Base-by-base conservation (phyloP, 2,329 filamentous ascomycete species). In the Anthostomella pinea region DNA sequence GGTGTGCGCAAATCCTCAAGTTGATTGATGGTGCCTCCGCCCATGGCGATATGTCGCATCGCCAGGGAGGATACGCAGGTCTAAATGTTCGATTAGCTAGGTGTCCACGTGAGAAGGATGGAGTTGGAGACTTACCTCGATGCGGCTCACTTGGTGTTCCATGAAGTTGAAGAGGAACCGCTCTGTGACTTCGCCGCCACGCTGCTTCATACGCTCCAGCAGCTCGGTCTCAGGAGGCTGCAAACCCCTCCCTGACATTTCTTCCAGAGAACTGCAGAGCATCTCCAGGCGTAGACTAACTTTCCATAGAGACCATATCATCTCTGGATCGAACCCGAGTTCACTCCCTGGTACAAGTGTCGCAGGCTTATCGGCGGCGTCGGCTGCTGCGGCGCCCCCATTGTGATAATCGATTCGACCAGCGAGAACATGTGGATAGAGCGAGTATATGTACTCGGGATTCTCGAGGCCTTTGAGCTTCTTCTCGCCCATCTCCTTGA, bases 381-480 rank as follows among this genome's bases (percentile, higher is more conserved):
- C 46, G 3, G 57, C 37, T 18, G 46, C 28, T 6, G 41, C 28
- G 16, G 43, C 65, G 39, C 72, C 67, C 30, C 70, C 67, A 47
- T 67, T 67, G 49, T 90, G 86, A 23, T 83, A 75, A 10, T 84
- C 77, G 41, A 89, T 82, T 43, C 93, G 84, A 24, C 87, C 88
- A 9, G 86, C 81, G 20, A 98, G 77, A 1, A 85, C 79, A 60
- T 95, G 89, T 3, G 93, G 91, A 60, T 96, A 98, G 60, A 98
- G 85, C 40, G 95, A 82, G 65, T 95, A 97, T 51, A 98, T 84
- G 43, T 89, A 84, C 62, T 98, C 93, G 0, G 93, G 91, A 58
- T 98, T 98, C 64, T 98, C 93, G 9, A 98, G 80, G 19, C 93
- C 93, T 66, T 98, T 98, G 38, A 98, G 74, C 58, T 95, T 96